Conservation (phyloP, 148 eudicot genomes). For the Spergularia marina region DNA sequence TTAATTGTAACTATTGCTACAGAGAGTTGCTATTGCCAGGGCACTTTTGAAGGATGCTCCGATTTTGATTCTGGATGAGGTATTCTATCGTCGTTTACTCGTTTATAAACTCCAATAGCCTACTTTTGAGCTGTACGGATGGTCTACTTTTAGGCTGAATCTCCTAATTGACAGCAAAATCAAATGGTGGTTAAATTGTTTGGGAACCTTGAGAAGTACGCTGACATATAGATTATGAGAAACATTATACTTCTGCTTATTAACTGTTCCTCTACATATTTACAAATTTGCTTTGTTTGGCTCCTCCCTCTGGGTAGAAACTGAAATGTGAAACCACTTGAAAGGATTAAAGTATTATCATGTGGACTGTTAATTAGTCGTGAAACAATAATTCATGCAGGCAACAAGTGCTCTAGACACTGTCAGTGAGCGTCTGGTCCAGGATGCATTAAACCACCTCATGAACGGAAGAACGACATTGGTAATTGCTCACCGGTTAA, state of each 20-base stretch:
- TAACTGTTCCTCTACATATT: neutral
- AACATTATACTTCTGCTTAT: neutral
- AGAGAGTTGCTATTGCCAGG: constrained; percentile 96
- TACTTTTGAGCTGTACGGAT: neutral
- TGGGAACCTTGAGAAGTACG: neutral
- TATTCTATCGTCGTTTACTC: constrained; percentile 24
- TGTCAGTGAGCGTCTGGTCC: constrained; percentile 83
- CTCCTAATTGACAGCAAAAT: neutral
- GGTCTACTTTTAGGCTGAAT: neutral
- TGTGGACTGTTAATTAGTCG: neutral
- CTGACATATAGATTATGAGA: neutral
- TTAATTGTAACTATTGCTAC: constrained; percentile 29
- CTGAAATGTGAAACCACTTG: neutral
- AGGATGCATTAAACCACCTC: constrained; percentile 77
- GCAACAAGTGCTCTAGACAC: constrained; percentile 98
- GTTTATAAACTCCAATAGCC: neutral
- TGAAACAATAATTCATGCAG: constrained; percentile 38
- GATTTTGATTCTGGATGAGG: constrained; percentile 93
- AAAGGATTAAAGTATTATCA: neutral
- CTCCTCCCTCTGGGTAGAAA: neutral
- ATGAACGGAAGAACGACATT: constrained; percentile 96
- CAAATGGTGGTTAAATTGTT: neutral
- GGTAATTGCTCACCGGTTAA: constrained; percentile 95
- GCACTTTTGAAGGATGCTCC: constrained; percentile 96
- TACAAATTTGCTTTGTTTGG: neutral